Evolutionary conservation across 129 eudicot genomes (phyloP).

Genomic region (Cynara cardunculus): DNA sequence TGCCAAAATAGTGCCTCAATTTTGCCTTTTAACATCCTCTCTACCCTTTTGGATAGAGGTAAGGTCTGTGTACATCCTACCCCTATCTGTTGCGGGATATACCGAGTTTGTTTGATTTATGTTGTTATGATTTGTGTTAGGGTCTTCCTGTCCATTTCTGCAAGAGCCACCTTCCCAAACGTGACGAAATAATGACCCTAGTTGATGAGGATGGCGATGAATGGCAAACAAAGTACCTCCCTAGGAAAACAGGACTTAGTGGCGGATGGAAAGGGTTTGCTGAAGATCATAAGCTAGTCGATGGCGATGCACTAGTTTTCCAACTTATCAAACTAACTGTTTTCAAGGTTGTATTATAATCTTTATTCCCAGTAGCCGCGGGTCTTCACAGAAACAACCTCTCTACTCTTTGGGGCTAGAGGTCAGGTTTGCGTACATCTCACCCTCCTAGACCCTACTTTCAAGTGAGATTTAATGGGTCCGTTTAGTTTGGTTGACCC

Average conservation of each 20-base stretch:
- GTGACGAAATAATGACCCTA: conserved; percentile 50
- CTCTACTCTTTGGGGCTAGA: background rate
- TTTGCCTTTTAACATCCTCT: background rate
- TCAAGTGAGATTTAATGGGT: background rate
- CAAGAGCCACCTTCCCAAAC: conserved; percentile 55
- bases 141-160: conserved; percentile 64
- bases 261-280: conserved; percentile 96
- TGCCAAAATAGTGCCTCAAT: background rate
- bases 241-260: conserved; percentile 76
- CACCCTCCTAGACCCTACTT: background rate
- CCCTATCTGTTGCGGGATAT: background rate
- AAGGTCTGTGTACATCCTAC: background rate
- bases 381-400: background rate
- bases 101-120: background rate
- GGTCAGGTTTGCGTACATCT: background rate
- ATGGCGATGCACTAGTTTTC: conserved; percentile 90
- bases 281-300: conserved; percentile 72
- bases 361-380: background rate
- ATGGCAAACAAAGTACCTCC: conserved; percentile 68
- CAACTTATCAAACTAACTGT: conserved; percentile 48
- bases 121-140: conserved; percentile 26
- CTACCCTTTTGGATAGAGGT: background rate
- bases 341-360: conserved; percentile 54
- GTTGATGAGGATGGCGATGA: conserved; percentile 71
- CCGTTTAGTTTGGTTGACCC: background rate